Conservation (phyloP, 306 rosid species). For the Mimosa pudica region DNA sequence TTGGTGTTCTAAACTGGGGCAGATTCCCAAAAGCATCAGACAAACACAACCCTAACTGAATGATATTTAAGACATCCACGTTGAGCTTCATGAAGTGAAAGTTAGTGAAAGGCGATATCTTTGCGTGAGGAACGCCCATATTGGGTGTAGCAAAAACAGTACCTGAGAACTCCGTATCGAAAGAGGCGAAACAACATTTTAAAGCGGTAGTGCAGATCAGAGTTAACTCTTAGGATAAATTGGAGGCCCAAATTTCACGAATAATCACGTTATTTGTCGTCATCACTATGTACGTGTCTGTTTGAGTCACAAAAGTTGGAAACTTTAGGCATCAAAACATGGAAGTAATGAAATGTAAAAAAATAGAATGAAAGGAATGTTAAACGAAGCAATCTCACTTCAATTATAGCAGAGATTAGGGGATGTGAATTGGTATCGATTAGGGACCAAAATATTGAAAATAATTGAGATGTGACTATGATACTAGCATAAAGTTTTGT, state of each 20-base stretch:
- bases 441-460: no score
- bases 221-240: neutral
- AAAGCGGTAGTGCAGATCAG: neutral
- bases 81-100: neutral
- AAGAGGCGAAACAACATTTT: neutral
- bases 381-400: no score
- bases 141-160: neutral
- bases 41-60: slow-evolving; percentile 17
- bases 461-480: no score
- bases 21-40: slow-evolving; percentile 5
- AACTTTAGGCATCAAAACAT: no score
- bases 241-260: neutral
- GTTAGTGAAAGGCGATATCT: neutral
- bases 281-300: no score
- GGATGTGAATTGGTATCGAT: no score
- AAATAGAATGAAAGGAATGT: no score
- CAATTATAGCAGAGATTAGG: no score
- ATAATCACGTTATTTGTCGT: no score
- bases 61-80: slow-evolving; percentile 7
- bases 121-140: neutral
- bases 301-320: no score
- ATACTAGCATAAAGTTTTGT: no score
- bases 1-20: slow-evolving; percentile 8
- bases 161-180: slow-evolving; percentile 35
- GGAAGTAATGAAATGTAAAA: no score